Evolutionary conservation across 1,284 basidiomycete species (phyloP), one percentile per base, ranked within the genome.

Genomic region (Austropuccinia psidii): DNA sequence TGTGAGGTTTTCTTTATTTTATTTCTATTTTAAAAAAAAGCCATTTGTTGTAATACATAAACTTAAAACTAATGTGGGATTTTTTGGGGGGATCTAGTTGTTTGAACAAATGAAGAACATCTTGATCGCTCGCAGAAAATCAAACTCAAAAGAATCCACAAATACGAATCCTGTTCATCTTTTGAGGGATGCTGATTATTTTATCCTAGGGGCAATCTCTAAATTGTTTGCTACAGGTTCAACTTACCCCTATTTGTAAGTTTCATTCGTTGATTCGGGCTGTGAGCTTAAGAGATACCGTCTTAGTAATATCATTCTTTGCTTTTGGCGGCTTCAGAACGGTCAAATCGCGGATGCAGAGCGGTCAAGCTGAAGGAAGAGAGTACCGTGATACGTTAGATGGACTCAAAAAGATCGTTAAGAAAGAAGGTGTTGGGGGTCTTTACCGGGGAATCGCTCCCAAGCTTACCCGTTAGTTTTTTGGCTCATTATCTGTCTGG

Each of bases 31-130:
- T 55, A 21, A n/a, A 3, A 2, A 4, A 17, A 2, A 0, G 24
- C 8, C 2, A 29, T 24, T 58, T 29, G 27, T 65, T 61, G 45
- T 43, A n/a, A 9, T 29, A 35, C 19, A 35, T 29, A 33, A 2
- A 21, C n/a, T 45, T 11, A 45, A 45, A 45, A 45, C 11, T 45
- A 45, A 45, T n/a, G 11, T 45, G 21, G n/a, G 50, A 11, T n/a
- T 41, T 11, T 21, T 31, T 27, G 93, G 79, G 93, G 90, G 7
- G 86, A 89, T 0, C 39, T 72, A 78, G 77, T 75, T 78, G 24
- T 96, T 88, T 75, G 89, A 90, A 81, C 90, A 95, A 80, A 83
- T 96, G 76, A 93, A 93, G 84, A 93, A 93, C 77, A 78, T 85
- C 55, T 79, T 91, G 74, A 82, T 90, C 62, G 84, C 84, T 72